Evolutionary conservation across 2,329 filamentous ascomycete species (phyloP), one percentile per base, ranked within the genome.

Genomic region (Scleromitrula shiraiana): DNA sequence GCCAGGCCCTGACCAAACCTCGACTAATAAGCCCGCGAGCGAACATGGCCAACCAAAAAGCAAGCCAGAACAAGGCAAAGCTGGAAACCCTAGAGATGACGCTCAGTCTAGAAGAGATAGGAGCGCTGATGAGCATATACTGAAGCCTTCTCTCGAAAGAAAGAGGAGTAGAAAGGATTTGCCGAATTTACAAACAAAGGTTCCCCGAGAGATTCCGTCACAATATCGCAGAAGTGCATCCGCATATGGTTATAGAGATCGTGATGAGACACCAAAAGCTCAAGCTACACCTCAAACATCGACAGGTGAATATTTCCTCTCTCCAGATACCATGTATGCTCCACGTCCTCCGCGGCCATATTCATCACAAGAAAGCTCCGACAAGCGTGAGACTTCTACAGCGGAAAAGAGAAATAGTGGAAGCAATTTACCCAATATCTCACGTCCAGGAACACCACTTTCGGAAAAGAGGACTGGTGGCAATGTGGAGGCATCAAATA

Each of bases 281-380:
- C 42, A 37, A n/a, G 22, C 29, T 33, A n/a, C 20, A 41, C 44
- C 40, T 14, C 46, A 52, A n/a, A 55, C 55, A 7, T 51, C 54
- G 14, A 35, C 52, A 7, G 63, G 59, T 22, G 70, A 70, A 24
- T 69, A 64, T 23, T 67, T 70, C 41, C 63, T 74, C 15, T 73
- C 75, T 7, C 73, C 74, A 22, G 73, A 76, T 52, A 58, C 68
- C 5, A 63, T 70, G 33, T 47, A 52, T 36, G 36, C 26, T 6
- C 41, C 37, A 30, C 22, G 49, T n/a, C 43, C 22, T 22, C 29
- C 36, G 49, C 59, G 55, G 50, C 63, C 50, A 54, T 56, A 63
- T 30, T 54, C 59, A 41, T 55, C 58, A 22, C 65, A 63, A 27
- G 65, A 59, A 53, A 64, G 53, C 45, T 64, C 60, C 60, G 32